These are phyloP conservation scores for Candida pini DNA, from an alignment of 805 yeast species.

Conservation along the genomic window DNA sequence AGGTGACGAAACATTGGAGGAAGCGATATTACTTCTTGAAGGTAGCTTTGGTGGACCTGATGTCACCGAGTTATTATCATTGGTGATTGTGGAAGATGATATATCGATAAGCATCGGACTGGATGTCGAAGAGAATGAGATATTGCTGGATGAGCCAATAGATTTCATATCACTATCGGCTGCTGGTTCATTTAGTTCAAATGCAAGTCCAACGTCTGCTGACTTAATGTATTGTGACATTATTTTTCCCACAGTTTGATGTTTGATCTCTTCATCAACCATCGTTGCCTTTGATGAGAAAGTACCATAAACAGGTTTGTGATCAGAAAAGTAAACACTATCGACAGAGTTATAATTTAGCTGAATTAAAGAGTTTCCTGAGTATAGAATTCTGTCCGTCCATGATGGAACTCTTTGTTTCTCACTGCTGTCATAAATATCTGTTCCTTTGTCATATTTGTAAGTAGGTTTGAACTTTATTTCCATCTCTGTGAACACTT, in stretches of 20 bases:
- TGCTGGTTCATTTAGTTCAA: conserved; percentile 28
- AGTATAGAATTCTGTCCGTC: conserved; percentile 84
- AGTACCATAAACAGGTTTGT: conserved; percentile 85
- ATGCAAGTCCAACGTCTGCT: conserved; percentile 14
- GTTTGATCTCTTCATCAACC: conserved; percentile 59
- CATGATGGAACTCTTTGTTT: conserved; percentile 92
- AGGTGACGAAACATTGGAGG: conserved; percentile 10
- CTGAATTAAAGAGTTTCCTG: conserved; percentile 55
- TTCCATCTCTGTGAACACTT: conserved; percentile 69
- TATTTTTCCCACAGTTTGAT: conserved; percentile 48
- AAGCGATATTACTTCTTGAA: too few relatives aligned
- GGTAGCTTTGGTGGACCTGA: conserved; percentile 7
- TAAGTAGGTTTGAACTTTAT: conserved; percentile 85
- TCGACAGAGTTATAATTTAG: conserved; percentile 64
- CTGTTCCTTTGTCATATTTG: conserved; percentile 83
- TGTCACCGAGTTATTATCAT: not conserved
- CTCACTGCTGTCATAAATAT: conserved; percentile 79
- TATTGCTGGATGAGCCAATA: conserved; percentile 10
- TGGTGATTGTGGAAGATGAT: conserved; percentile 7
- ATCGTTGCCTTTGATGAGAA: conserved; percentile 62
- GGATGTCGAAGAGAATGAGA: conserved; percentile 16
- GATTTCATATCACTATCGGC: conserved; percentile 7
- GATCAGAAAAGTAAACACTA: conserved; percentile 68
- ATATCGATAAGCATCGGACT: conserved; percentile 21
- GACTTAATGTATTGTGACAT: conserved; percentile 49